A percentile compares a stretch with the other conserved stretches of the same genome.
Evolutionary conservation across 2,329 filamentous ascomycete genomes (phyloP).

Genomic region (Albifimbria verrucaria): DNA sequence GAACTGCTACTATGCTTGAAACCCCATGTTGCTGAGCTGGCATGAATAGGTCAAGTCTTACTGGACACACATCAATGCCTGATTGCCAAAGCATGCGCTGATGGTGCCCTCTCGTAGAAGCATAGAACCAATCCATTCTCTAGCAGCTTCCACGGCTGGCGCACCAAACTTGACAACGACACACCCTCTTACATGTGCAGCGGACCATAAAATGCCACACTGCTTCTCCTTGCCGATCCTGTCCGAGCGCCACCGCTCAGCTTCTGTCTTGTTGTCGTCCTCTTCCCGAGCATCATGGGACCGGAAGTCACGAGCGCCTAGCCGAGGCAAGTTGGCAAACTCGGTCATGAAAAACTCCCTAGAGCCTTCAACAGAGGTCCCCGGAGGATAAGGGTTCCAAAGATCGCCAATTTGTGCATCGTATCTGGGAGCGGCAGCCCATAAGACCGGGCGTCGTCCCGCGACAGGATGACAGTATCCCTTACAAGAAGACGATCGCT

Average conservation of each 20-base stretch:
- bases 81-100: constrained; percentile 68
- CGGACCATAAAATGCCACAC: constrained; percentile 73
- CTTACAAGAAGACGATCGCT: constrained; percentile 68
- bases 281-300: constrained; percentile 45
- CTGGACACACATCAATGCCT: constrained; percentile 73
- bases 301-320: constrained; percentile 78
- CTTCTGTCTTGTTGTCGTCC: constrained; percentile 32
- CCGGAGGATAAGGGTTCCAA: constrained; percentile 81
- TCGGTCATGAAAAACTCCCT: constrained; percentile 74
- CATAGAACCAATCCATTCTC: constrained; percentile 76
- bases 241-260: constrained; percentile 50
- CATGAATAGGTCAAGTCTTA: constrained; percentile 24
- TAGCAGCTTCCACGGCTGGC: constrained; percentile 73
- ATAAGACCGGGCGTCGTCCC: constrained; percentile 38
- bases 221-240: constrained; percentile 57
- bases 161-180: constrained; percentile 91
- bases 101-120: constrained; percentile 72
- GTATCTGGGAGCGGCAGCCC: constrained; percentile 49
- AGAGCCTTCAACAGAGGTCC: constrained; percentile 67
- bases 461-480: constrained; percentile 76
- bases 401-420: constrained; percentile 72
- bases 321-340: constrained; percentile 73
- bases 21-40: neutral
- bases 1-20: neutral
- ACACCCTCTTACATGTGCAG: constrained; percentile 75